phyloP scores from a whole-genome alignment of 768 basidiomycete species.

The Amanita thiersii region DNA sequence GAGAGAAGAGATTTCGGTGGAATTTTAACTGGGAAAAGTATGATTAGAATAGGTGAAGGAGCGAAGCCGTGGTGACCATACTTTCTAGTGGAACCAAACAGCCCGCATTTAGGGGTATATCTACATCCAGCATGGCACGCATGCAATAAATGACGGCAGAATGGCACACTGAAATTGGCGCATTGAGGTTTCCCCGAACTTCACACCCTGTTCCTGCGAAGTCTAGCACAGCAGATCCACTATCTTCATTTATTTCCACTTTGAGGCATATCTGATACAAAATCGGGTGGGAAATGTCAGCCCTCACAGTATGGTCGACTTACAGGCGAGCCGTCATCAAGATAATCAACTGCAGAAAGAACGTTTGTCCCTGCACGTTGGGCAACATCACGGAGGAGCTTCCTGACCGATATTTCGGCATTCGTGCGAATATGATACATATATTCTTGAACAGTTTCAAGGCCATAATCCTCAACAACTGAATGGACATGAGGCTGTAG shows the following conservation, averaged over 20 bases:
- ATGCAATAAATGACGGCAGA: conserved; percentile 87
- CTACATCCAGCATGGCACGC: conserved; percentile 75
- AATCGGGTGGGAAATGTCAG: background rate
- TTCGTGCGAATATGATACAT: conserved; percentile 89
- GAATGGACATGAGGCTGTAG: conserved; percentile 7
- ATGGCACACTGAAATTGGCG: conserved; percentile 81
- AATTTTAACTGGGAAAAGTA: conserved; percentile 49
- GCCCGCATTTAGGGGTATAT: conserved; percentile 92
- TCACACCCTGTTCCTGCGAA: conserved; percentile 81
- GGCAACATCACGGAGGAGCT: conserved; percentile 68
- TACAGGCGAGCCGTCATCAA: conserved; percentile 85
- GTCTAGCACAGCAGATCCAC: conserved; percentile 78
- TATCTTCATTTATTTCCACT: conserved; percentile 67
- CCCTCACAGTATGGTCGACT: conserved; percentile 10
- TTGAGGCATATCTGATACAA: conserved; percentile 54
- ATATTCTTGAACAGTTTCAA: conserved; percentile 85
- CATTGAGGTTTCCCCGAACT: conserved; percentile 78
- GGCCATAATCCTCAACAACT: conserved; percentile 84
- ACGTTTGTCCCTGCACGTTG: conserved; percentile 57
- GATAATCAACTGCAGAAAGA: conserved; percentile 70
- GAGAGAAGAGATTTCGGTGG: conserved; percentile 72
- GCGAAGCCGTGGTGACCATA: conserved; percentile 22
- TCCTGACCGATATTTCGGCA: conserved; percentile 81
- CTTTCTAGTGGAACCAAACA: conserved; percentile 83
- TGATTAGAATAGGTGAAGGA: conserved; percentile 1